Conservation (phyloP, 805 yeast genomes). For the Starmerella tilneyi region DNA sequence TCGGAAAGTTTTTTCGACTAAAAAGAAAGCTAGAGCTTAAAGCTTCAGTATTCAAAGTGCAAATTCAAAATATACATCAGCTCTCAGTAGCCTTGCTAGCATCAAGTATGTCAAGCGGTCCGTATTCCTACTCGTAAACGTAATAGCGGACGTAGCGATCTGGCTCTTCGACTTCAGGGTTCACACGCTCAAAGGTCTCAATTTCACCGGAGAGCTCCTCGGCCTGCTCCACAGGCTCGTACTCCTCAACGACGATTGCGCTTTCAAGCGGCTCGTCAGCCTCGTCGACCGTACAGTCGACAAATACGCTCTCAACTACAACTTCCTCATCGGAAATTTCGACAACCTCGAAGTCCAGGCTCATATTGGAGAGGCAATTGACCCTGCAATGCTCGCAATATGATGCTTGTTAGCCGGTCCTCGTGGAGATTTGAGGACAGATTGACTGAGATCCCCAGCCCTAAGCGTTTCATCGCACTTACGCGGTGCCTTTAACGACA, state of each 20-base stretch:
- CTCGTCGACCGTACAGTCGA: conserved; percentile 7
- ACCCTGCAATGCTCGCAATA: too few species aligned
- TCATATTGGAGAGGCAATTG: neutral
- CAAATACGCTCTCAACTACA: neutral
- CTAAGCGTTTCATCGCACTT: too few species aligned
- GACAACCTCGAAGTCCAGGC: conserved; percentile 7
- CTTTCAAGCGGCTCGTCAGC: conserved; percentile 2
- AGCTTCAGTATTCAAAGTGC: too few species aligned
- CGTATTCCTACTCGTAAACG: neutral
- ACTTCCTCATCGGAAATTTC: conserved; percentile 7
- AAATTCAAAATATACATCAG: too few species aligned
- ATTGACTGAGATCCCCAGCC: neutral
- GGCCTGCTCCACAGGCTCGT: conserved; percentile 3
- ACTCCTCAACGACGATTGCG: conserved; percentile 8
- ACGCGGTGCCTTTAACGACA: too few species aligned
- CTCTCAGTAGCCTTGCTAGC: too few species aligned
- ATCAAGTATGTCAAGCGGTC: too few species aligned
- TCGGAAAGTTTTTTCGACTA: too few species aligned
- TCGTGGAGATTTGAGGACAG: neutral
- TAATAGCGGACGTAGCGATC: neutral
- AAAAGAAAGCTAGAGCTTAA: too few species aligned
- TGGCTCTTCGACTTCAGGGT: conserved; percentile 12
- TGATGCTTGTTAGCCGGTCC: too few species aligned
- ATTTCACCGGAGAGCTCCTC: conserved; percentile 4
- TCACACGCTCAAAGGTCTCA: neutral